Base-by-base conservation (phyloP, 345 rosid genomes). In the Populus ilicifolia region DNA sequence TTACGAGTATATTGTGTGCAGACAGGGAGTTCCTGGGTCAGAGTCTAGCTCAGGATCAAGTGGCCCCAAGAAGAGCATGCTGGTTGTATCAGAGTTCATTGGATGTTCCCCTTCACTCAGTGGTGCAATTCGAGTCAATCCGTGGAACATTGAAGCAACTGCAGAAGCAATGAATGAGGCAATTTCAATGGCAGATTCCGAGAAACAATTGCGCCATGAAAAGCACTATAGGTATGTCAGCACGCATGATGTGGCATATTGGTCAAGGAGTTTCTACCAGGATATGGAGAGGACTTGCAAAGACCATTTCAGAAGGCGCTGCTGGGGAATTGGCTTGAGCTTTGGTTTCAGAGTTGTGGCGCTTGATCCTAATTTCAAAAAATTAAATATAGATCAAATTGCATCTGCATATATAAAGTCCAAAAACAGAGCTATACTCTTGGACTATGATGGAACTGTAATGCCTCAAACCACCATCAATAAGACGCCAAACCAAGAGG, bases 71-170 rank as follows among this genome's bases (percentile, higher is more conserved):
- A 88, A 86, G 82, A 90, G 94, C 88, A 90, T 90, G 94, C 84
- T 90, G 52, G 94, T 89, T 18, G 92, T 89, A 12, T 91, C 95
- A 16, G 93, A 91, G 75, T 91, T 91, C 81, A 91, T 91, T n/a
- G 95, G 95, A 16, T 91, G 95, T 83, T 91, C 95, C 50, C 95
- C 95, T 80, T 91, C 95, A 6, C 89, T 91, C 20, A 91, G 95
- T 77, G 95, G 95, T 65, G 95, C 95, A 36, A 87, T 89, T 78
- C 87, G 93, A 14, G 85, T 91, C 66, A 91, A 91, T 80, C 95
- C 95, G 0, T 91, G 95, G 95, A 91, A 87, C 74, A 80, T 85
- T 30, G 92, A 89, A 78, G 74, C 95, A 72, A 89, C 93, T 38
- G 93, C 86, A 0, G 95, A 89, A 80, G 95, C 93, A 75, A 87